phyloP scores from a whole-genome alignment of 306 rosid genomes.

The Dryas octopetala region DNA sequence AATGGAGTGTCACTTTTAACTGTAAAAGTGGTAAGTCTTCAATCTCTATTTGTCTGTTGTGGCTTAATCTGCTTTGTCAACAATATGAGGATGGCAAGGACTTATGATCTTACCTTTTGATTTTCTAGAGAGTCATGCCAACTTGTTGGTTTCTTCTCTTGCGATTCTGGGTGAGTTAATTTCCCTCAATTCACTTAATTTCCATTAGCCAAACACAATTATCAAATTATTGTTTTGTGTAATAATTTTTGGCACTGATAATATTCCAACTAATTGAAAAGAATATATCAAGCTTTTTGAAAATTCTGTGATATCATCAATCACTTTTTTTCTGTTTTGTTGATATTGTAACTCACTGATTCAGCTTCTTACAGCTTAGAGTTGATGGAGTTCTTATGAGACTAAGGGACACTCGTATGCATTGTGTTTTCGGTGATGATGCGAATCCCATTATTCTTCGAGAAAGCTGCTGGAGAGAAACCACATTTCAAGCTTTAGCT shows the following conservation, averaged over 20 bases:
- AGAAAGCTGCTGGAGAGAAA: constrained; percentile 97
- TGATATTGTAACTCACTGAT: constrained; percentile 16
- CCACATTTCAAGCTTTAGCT: constrained; percentile 74
- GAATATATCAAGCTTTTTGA: background rate
- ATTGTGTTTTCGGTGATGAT: constrained; percentile 63
- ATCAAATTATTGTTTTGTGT: too few relatives aligned
- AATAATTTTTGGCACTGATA: background rate
- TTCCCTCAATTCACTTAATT: constrained; percentile 21
- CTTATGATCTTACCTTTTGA: constrained; percentile 34
- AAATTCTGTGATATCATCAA: background rate
- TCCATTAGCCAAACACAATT: background rate
- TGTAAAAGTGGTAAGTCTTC: constrained; percentile 79
- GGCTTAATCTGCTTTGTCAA: constrained; percentile 6
- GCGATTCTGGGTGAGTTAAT: constrained; percentile 84
- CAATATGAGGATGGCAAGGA: constrained; percentile 24
- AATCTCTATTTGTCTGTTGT: constrained; percentile 24
- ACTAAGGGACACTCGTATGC: constrained; percentile 92
- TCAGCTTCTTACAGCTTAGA: constrained; percentile 66
- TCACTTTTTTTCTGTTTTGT: background rate
- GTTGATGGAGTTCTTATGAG: constrained; percentile 97
- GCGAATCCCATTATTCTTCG: constrained; percentile 63
- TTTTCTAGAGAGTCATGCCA: constrained; percentile 92
- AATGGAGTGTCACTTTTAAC: constrained; percentile 91
- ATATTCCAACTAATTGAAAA: background rate
- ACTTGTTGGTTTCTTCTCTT: constrained; percentile 94